A percentile compares a stretch with the other conserved stretches of the same genome.
phyloP scores from a whole-genome alignment of 2,329 filamentous ascomycete species.

The Clonostachys solani region DNA sequence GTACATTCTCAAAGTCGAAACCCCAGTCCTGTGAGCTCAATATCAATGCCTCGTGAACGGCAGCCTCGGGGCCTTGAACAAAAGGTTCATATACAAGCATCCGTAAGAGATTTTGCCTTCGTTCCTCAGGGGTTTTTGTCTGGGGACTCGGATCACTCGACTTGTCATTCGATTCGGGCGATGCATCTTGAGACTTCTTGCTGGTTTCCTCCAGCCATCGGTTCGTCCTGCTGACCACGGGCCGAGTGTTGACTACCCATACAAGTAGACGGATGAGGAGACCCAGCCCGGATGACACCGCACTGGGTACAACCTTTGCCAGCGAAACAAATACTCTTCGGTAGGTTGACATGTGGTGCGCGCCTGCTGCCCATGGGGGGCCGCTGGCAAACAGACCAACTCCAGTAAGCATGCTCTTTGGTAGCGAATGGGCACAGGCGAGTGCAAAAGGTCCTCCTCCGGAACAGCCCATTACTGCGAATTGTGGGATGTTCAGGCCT shows the following conservation, averaged over 20 bases:
- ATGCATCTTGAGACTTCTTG: background rate
- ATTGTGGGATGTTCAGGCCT: conserved; percentile 13
- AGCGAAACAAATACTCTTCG: conserved; percentile 10
- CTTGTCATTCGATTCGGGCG: background rate
- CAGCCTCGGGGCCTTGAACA: conserved; percentile 13
- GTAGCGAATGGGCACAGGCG: conserved; percentile 18
- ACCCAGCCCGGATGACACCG: conserved; percentile 4
- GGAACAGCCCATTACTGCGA: conserved; percentile 25
- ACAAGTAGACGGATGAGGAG: conserved; percentile 2
- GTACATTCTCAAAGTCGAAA: conserved; percentile 19
- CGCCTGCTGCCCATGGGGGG: conserved; percentile 25
- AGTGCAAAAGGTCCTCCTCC: conserved; percentile 30
- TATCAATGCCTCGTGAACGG: conserved; percentile 19
- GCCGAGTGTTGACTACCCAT: too few species aligned
- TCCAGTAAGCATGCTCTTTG: conserved; percentile 16
- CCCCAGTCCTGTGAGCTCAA: conserved; percentile 19
- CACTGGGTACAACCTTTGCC: conserved; percentile 13
- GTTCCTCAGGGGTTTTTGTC: conserved; percentile 1
- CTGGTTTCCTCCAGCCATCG: conserved; percentile 4
- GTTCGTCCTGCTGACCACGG: conserved; percentile 9
- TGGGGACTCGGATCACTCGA: background rate
- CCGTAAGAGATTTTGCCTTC: conserved; percentile 17
- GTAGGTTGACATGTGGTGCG: conserved; percentile 16
- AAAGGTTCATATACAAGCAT: conserved; percentile 22
- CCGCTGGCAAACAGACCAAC: conserved; percentile 29